Conservation (phyloP, 805 yeast species). For the Lipomyces japonicus region DNA sequence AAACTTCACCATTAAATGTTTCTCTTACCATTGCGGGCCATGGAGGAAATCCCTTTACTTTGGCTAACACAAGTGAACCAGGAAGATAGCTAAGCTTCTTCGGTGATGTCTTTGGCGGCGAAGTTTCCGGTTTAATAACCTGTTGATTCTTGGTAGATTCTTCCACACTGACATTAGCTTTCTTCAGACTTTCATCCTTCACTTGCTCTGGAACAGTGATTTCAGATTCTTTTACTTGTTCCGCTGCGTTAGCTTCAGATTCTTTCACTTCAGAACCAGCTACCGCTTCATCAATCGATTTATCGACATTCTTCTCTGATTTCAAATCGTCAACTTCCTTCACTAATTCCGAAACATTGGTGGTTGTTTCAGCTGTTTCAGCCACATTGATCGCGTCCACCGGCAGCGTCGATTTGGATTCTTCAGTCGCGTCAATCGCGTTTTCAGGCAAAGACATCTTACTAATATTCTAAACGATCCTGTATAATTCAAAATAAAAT, state of each 20-base stretch:
- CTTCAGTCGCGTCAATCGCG: not conserved
- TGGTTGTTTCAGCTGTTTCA: not conserved
- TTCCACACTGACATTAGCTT: not conserved
- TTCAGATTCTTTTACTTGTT: not conserved
- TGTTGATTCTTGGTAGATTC: not conserved
- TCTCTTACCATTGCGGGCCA: conserved; percentile 83
- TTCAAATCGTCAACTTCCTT: not conserved
- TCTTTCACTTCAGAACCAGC: too few species aligned
- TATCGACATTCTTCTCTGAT: not conserved
- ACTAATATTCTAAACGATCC: too few species aligned
- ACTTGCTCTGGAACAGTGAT: not conserved
- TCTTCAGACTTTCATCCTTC: not conserved
- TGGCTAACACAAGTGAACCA: conserved; percentile 64
- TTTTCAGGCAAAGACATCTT: too few species aligned
- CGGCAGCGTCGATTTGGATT: not conserved
- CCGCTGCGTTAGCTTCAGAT: too few species aligned
- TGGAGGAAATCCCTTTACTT: conserved; percentile 80
- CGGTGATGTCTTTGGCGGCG: too few species aligned
- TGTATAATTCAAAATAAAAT: too few species aligned
- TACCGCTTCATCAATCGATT: too few species aligned
- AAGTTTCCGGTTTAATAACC: too few species aligned
- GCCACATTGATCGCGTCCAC: not conserved
- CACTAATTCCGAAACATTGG: not conserved
- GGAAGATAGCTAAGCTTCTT: conserved; percentile 45
- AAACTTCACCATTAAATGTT: not conserved